A percentile compares a stretch with the other conserved stretches of the same genome.
These are phyloP conservation scores for Eremothecium gossypii DNA, from an alignment of 1,139 yeast species.

Conservation along the genomic window DNA sequence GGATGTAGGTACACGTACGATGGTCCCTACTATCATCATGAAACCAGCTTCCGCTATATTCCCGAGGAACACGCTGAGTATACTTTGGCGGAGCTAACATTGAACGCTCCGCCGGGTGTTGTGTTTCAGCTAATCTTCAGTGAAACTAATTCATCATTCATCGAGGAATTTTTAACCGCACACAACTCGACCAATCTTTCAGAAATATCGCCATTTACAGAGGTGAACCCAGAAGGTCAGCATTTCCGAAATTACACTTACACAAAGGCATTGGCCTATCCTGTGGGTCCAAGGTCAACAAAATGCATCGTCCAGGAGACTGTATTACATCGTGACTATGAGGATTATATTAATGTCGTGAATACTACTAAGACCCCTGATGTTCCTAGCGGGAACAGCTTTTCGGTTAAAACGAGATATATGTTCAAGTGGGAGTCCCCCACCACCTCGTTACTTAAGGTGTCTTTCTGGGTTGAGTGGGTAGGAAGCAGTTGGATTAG, in stretches of 20 bases:
- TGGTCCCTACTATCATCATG: constrained; percentile 42
- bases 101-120: constrained; percentile 74
- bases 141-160: constrained; percentile 45
- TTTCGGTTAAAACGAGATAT: constrained; percentile 63
- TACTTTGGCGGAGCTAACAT: constrained; percentile 39
- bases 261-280: constrained; percentile 67
- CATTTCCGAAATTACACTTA: constrained; percentile 57
- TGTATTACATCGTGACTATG: constrained; percentile 51
- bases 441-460: constrained; percentile 51
- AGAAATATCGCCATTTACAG: constrained; percentile 39
- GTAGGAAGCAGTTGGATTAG: constrained; percentile 88
- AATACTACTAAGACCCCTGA: constrained; percentile 79
- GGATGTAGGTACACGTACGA: constrained; percentile 31
- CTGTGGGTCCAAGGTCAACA: constrained; percentile 94
- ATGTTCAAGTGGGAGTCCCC: constrained; percentile 67
- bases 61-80: constrained; percentile 51
- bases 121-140: constrained; percentile 68
- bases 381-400: constrained; percentile 86
- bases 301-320: constrained; percentile 68
- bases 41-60: constrained; percentile 40
- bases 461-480: constrained; percentile 77
- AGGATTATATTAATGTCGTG: constrained; percentile 47
- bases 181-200: constrained; percentile 66
- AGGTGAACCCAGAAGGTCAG: constrained; percentile 33
- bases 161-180: constrained; percentile 42